Conservation (phyloP, 495 filamentous ascomycete genomes). For the Aspergillus conjunctus region DNA sequence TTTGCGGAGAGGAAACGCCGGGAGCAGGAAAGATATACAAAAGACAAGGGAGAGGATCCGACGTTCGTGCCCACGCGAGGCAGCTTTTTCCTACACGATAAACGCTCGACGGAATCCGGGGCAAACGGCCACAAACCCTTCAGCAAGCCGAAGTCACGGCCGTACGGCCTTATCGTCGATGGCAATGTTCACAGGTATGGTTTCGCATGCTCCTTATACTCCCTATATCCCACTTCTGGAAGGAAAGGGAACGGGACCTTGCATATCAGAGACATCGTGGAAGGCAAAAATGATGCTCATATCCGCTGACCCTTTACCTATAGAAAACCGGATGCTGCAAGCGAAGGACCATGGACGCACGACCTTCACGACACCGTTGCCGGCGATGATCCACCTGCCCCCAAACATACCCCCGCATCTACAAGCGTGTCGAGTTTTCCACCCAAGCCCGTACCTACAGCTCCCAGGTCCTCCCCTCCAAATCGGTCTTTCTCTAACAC, state of each 20-base stretch:
- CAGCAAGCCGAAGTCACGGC: slow-evolving; percentile 48
- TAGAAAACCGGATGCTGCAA: slow-evolving; percentile 72
- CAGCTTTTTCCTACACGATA: slow-evolving; percentile 96
- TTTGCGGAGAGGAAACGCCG: slow-evolving; percentile 70
- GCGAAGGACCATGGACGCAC: slow-evolving; percentile 84
- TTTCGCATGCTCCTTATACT: background rate
- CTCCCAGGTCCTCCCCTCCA: slow-evolving; percentile 51
- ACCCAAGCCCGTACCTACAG: slow-evolving; percentile 42
- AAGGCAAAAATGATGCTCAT: background rate
- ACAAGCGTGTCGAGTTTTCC: slow-evolving; percentile 27
- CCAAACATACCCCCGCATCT: slow-evolving; percentile 26
- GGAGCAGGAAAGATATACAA: slow-evolving; percentile 88
- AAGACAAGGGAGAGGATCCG: slow-evolving; percentile 85
- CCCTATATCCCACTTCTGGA: background rate
- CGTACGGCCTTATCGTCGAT: slow-evolving; percentile 50
- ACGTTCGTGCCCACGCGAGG: slow-evolving; percentile 94
- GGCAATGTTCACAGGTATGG: slow-evolving; percentile 48
- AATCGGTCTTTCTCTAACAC: slow-evolving; percentile 72
- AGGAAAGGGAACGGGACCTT: background rate
- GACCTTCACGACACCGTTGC: slow-evolving; percentile 89
- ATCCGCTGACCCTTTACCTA: slow-evolving; percentile 35
- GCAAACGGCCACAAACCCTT: slow-evolving; percentile 55
- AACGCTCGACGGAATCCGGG: slow-evolving; percentile 72
- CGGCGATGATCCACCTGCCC: slow-evolving; percentile 42
- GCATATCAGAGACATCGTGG: background rate